These are phyloP conservation scores for Malus orientalis DNA, from an alignment of 306 rosid species.

Conservation along the genomic window DNA sequence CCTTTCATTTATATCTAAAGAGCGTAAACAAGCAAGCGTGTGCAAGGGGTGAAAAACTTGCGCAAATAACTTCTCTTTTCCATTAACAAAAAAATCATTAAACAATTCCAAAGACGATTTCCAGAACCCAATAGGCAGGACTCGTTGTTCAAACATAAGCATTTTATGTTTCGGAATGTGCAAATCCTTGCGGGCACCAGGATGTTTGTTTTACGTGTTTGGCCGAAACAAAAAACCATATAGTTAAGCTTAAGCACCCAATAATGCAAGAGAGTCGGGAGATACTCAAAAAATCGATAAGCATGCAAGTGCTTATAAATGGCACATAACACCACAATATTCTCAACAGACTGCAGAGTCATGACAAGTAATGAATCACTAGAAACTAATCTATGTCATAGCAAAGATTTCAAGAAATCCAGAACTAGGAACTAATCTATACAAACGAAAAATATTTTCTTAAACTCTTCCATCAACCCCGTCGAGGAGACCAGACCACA, in stretches of 20 bases:
- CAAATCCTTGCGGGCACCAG: neutral
- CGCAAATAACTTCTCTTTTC: no score
- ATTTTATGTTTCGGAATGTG: neutral
- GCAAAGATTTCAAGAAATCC: neutral
- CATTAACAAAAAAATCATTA: neutral
- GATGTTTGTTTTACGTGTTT: no score
- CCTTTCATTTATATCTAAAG: neutral
- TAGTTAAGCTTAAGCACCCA: neutral
- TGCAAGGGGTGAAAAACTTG: no score
- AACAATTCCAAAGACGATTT: neutral
- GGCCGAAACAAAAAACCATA: neutral
- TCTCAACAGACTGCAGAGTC: neutral
- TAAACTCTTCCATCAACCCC: conserved; percentile 92
- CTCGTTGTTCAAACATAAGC: neutral
- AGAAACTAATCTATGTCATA: neutral
- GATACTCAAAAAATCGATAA: neutral
- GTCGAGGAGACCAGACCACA: conserved; percentile 92
- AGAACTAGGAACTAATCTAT: conserved; percentile 12
- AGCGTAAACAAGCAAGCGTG: no score
- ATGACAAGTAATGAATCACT: neutral
- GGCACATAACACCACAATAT: neutral
- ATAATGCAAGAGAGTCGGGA: neutral
- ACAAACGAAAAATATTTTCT: neutral
- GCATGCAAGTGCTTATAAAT: neutral
- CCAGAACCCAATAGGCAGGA: neutral